These are phyloP conservation scores for Claviceps arundinis DNA, from an alignment of 2,329 filamentous ascomycete genomes.

Conservation along the genomic window DNA sequence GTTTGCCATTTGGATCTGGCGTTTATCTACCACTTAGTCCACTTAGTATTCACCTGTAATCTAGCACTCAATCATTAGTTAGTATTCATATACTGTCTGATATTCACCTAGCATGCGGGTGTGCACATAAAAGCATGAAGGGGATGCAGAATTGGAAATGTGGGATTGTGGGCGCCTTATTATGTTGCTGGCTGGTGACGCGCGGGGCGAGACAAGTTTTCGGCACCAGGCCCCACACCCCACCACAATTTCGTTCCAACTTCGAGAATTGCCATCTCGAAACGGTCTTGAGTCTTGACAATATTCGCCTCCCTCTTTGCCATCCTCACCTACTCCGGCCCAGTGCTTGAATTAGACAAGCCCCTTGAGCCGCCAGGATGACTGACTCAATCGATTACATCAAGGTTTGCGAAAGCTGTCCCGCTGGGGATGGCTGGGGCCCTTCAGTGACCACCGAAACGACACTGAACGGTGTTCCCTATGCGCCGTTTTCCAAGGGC, in stretches of 20 bases:
- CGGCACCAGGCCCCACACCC: constrained; percentile 22
- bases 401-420: constrained; percentile 58
- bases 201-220: constrained; percentile 19
- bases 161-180: constrained; percentile 3
- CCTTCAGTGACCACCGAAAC: constrained; percentile 71
- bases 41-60: too few relatives aligned
- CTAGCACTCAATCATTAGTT: too few relatives aligned
- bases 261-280: constrained; percentile 13
- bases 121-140: not conserved
- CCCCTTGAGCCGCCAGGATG: constrained; percentile 20
- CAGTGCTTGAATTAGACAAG: not conserved
- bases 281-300: constrained; percentile 4
- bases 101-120: not conserved
- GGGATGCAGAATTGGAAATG: constrained; percentile 1
- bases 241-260: constrained; percentile 28
- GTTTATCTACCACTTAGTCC: too few relatives aligned
- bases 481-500: constrained; percentile 95
- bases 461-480: constrained; percentile 86
- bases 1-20: too few relatives aligned
- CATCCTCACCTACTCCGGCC: not conserved
- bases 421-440: constrained; percentile 74
- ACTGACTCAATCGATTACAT: constrained; percentile 43
- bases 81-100: too few relatives aligned
- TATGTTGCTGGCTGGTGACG: not conserved
- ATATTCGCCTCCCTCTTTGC: not conserved